These are phyloP conservation scores for Globisporangium heterothallicum DNA, from an alignment of 352 stramenopile genomes.

Conservation along the genomic window DNA sequence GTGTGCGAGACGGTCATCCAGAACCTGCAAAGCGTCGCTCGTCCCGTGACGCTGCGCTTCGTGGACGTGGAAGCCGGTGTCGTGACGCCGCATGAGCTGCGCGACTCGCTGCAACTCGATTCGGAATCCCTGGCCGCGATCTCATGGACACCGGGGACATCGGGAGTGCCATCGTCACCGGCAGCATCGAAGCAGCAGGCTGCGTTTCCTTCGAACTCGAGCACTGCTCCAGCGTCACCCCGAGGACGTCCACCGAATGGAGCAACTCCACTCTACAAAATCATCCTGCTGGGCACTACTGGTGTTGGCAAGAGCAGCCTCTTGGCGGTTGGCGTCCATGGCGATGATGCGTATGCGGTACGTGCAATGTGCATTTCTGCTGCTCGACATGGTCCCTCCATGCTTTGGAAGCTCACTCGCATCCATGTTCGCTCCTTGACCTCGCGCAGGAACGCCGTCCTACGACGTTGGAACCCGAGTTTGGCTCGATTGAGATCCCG, in stretches of 20 bases:
- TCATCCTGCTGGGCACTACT: constrained; percentile 73
- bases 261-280: constrained; percentile 47
- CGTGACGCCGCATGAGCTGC: constrained; percentile 67
- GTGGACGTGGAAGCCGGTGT: constrained; percentile 75
- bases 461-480: constrained; percentile 70
- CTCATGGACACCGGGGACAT: constrained; percentile 10
- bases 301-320: constrained; percentile 79
- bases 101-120: constrained; percentile 54
- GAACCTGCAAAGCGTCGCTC: constrained; percentile 48
- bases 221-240: neutral
- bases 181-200: neutral
- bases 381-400: no score
- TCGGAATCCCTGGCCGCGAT: constrained; percentile 14
- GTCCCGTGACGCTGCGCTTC: constrained; percentile 60
- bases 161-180: constrained; percentile 6
- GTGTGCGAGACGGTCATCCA: constrained; percentile 66
- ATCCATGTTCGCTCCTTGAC: no score
- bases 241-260: neutral
- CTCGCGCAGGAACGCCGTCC: constrained; percentile 49
- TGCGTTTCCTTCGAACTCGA: constrained; percentile 1
- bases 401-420: no score
- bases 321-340: constrained; percentile 53
- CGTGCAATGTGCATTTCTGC: neutral
- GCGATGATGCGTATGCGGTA: constrained; percentile 45
- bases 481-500: constrained; percentile 60